Conservation (phyloP, 2,329 filamentous ascomycete species). For the Trichoderma guizhouense region DNA sequence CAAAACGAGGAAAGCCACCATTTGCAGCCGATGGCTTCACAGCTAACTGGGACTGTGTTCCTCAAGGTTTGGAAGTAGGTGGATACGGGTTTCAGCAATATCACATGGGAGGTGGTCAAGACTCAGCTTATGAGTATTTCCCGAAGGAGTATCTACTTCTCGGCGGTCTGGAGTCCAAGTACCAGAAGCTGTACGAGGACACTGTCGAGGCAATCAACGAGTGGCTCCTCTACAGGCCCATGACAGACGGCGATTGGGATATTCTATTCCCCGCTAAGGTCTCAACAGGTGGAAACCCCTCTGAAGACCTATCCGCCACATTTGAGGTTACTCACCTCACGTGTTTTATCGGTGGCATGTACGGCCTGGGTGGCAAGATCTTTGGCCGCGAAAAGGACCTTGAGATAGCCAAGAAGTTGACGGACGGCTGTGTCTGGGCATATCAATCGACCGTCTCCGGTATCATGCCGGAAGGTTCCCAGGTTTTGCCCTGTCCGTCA, state of each 20-base stretch:
- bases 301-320: slow-evolving; percentile 41
- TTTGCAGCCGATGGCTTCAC: slow-evolving; percentile 35
- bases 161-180: slow-evolving; percentile 69
- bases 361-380: slow-evolving; percentile 61
- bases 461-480: slow-evolving; percentile 60
- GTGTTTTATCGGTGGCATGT: slow-evolving; percentile 70
- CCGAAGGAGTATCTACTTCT: slow-evolving; percentile 69
- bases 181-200: slow-evolving; percentile 67
- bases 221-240: slow-evolving; percentile 73
- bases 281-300: slow-evolving; percentile 43
- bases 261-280: slow-evolving; percentile 71
- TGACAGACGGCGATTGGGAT: slow-evolving; percentile 64
- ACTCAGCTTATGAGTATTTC: slow-evolving; percentile 71
- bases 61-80: slow-evolving; percentile 55
- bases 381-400: slow-evolving; percentile 58
- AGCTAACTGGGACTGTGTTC: slow-evolving; percentile 48
- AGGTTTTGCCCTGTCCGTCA: slow-evolving; percentile 45
- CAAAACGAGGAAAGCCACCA: slow-evolving; percentile 25
- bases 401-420: slow-evolving; percentile 60
- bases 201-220: slow-evolving; percentile 66
- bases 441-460: slow-evolving; percentile 59
- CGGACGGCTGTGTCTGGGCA: slow-evolving; percentile 68
- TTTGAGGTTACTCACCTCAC: slow-evolving; percentile 64
- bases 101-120: slow-evolving; percentile 62
- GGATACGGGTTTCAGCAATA: slow-evolving; percentile 46